phyloP scores from a whole-genome alignment of 441 rosid species.

The Brassica hybrid region DNA sequence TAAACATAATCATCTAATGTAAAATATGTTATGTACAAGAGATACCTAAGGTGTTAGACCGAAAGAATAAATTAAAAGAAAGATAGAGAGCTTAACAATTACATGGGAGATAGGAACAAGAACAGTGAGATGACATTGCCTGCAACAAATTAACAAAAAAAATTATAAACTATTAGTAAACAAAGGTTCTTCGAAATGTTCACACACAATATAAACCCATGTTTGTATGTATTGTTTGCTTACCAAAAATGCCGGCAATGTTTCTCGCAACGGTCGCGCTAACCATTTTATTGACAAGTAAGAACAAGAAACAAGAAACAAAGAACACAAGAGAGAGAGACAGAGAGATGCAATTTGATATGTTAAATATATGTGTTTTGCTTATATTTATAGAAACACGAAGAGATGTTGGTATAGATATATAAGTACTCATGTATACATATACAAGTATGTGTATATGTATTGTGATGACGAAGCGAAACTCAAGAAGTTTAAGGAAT shows the following conservation, averaged over 20 bases:
- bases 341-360: not conserved
- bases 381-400: constrained; percentile 22
- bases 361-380: constrained; percentile 1
- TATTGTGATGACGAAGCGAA: constrained; percentile 38
- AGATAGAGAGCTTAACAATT: not conserved
- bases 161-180: not conserved
- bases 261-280: constrained; percentile 35
- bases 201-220: not conserved
- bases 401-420: constrained; percentile 21
- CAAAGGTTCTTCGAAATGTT: not conserved
- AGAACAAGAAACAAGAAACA: not conserved
- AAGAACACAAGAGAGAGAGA: constrained; percentile 5
- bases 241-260: constrained; percentile 45
- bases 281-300: constrained; percentile 30
- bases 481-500: constrained; percentile 43
- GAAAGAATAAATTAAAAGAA: not conserved
- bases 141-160: constrained; percentile 37
- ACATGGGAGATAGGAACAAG: constrained; percentile 48
- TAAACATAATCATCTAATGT: not conserved
- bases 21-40: not conserved
- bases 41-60: not conserved
- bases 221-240: not conserved
- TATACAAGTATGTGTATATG: constrained; percentile 12
- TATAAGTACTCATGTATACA: constrained; percentile 4
- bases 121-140: constrained; percentile 46